Evolutionary conservation across 2,329 filamentous ascomycete genomes (phyloP).

Genomic region (Fusarium buxicola): DNA sequence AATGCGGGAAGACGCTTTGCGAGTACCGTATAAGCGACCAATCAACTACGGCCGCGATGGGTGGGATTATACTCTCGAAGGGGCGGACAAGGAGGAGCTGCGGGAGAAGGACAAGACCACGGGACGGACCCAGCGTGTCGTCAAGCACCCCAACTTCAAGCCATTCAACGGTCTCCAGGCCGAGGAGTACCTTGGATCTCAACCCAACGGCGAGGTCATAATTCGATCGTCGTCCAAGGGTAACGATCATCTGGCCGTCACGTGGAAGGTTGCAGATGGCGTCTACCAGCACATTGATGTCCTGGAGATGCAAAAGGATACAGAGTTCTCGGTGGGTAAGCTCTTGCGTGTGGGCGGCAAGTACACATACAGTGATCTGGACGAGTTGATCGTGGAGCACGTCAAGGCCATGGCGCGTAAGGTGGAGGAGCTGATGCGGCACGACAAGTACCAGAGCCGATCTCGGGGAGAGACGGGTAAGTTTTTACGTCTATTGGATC

Average conservation of each 20-base stretch:
- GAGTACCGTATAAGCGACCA: conserved; percentile 75
- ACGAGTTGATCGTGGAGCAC: conserved; percentile 96
- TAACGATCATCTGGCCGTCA: conserved; percentile 93
- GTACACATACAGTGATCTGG: conserved; percentile 93
- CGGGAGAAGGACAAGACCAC: conserved; percentile 88
- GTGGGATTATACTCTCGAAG: conserved; percentile 89
- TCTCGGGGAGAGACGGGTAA: conserved; percentile 86
- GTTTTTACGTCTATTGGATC: conserved; percentile 50
- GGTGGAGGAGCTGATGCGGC: conserved; percentile 93
- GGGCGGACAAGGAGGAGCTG: conserved; percentile 82
- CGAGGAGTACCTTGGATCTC: conserved; percentile 90
- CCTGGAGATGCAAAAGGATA: conserved; percentile 95
- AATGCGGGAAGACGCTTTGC: conserved; percentile 83
- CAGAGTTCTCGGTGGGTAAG: conserved; percentile 92
- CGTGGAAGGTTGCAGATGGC: conserved; percentile 96
- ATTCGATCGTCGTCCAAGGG: conserved; percentile 97
- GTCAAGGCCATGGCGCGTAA: conserved; percentile 98
- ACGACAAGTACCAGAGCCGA: conserved; percentile 92
- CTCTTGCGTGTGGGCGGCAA: conserved; percentile 87
- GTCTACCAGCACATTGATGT: conserved; percentile 99
- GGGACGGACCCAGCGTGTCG: conserved; percentile 89
- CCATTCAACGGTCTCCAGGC: conserved; percentile 93
- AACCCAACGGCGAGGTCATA: conserved; percentile 88
- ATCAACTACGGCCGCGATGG: conserved; percentile 80
- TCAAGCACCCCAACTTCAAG: conserved; percentile 97